A percentile compares a stretch with the other conserved stretches of the same genome.
phyloP scores from a whole-genome alignment of 208 protist genomes.

The Trypanosoma caninum region DNA sequence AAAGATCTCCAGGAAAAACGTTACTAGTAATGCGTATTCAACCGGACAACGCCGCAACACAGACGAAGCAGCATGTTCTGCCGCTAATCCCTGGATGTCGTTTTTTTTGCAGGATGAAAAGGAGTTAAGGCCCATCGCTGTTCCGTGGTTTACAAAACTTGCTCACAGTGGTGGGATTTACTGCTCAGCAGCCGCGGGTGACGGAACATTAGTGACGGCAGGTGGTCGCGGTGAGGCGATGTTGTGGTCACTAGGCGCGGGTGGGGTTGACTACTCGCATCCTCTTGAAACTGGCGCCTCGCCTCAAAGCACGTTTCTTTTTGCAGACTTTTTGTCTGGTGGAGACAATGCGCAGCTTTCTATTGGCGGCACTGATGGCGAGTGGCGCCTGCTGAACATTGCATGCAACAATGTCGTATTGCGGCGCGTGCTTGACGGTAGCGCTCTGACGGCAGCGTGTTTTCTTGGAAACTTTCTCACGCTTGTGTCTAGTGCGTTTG shows the following conservation, averaged over 20 bases:
- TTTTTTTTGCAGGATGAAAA: constrained; percentile 4
- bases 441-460: constrained; percentile 32
- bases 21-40: too few relatives aligned
- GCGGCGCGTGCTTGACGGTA: constrained; percentile 14
- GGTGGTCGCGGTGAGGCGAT: constrained; percentile 55
- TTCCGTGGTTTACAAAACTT: constrained; percentile 25
- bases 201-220: constrained; percentile 44
- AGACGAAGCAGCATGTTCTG: background rate
- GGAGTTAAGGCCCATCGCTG: constrained; percentile 36
- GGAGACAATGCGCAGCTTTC: constrained; percentile 14
- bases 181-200: constrained; percentile 18
- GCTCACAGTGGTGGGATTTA: constrained; percentile 60
- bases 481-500: constrained; percentile 39
- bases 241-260: constrained; percentile 39
- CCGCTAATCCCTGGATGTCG: background rate
- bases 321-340: constrained; percentile 11
- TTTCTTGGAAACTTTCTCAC: constrained; percentile 23
- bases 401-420: constrained; percentile 27
- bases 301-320: constrained; percentile 11
- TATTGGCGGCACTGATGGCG: constrained; percentile 50
- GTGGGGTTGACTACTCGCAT: constrained; percentile 16
- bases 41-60: background rate
- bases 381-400: constrained; percentile 36
- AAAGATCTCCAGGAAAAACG: too few relatives aligned
- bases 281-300: constrained; percentile 14